Conservation (phyloP, 1,284 basidiomycete species). For the Melanopsichium pennsylvanicum region DNA sequence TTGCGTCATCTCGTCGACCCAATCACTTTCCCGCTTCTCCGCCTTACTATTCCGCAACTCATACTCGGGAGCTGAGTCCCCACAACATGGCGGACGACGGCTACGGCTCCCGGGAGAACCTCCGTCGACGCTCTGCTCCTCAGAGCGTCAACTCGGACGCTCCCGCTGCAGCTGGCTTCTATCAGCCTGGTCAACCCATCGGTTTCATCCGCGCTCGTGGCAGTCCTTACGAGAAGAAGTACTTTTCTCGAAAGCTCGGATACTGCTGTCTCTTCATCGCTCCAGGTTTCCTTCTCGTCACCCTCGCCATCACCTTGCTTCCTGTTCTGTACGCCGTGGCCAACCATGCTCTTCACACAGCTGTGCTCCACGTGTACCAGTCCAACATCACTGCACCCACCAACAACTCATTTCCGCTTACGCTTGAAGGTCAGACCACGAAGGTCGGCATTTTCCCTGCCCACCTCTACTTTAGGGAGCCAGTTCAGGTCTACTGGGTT, state of each 20-base stretch:
- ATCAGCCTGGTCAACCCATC: conserved; percentile 56
- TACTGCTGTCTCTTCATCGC: conserved; percentile 58
- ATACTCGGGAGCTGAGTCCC: conserved; percentile 32
- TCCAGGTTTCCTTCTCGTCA: conserved; percentile 52
- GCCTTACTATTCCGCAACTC: background rate
- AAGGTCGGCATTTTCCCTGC: conserved; percentile 67
- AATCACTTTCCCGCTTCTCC: background rate
- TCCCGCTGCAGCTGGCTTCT: conserved; percentile 34
- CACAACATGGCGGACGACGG: conserved; percentile 44
- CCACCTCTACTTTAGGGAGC: conserved; percentile 64
- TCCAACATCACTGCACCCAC: conserved; percentile 64
- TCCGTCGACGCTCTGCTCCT: conserved; percentile 39
- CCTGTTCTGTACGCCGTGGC: conserved; percentile 65
- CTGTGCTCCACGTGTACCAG: conserved; percentile 59
- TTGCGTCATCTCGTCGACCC: too few relatives aligned
- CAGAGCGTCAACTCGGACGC: conserved; percentile 32
- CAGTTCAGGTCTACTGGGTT: conserved; percentile 65
- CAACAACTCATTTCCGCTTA: conserved; percentile 64
- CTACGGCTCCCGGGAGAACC: conserved; percentile 49
- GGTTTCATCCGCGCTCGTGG: conserved; percentile 59
- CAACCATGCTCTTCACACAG: conserved; percentile 63
- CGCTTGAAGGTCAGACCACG: conserved; percentile 63
- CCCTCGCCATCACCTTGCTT: conserved; percentile 58
- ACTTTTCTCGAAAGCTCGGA: conserved; percentile 58
- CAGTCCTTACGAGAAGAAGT: conserved; percentile 64